phyloP scores from a whole-genome alignment of 75 land plant species.

The Azolla pinnata region DNA sequence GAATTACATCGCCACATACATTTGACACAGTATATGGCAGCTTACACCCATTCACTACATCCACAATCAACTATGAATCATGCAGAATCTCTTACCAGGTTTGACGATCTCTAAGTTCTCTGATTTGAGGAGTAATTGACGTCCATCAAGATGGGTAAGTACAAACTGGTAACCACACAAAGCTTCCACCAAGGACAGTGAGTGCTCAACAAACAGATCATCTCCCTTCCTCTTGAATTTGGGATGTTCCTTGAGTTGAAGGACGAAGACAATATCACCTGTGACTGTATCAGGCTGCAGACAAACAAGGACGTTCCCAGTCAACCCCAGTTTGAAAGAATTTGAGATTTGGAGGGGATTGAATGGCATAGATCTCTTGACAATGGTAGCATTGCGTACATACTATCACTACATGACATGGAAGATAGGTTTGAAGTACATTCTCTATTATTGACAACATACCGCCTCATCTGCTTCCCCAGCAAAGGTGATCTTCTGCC shows the following conservation, averaged over 20 bases:
- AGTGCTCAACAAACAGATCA: constrained; percentile 58
- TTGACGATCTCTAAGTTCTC: constrained; percentile 53
- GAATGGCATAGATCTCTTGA: too few species aligned
- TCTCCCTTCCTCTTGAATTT: constrained; percentile 60
- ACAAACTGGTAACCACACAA: constrained; percentile 73
- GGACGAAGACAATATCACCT: constrained; percentile 49
- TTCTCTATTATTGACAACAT: constrained; percentile 9
- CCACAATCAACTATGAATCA: too few species aligned
- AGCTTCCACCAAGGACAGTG: constrained; percentile 48
- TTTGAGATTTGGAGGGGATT: too few species aligned
- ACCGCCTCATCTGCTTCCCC: constrained; percentile 91
- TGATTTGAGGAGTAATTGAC: constrained; percentile 65
- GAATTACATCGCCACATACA: too few species aligned
- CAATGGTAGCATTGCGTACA: too few species aligned
- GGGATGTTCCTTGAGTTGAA: constrained; percentile 60
- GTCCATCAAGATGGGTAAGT: constrained; percentile 54
- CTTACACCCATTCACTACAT: too few species aligned
- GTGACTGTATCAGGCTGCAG: constrained; percentile 47
- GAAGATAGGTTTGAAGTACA: background rate
- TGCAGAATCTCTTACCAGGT: too few species aligned
- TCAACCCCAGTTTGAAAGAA: background rate
- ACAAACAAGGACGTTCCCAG: background rate
- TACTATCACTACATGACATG: background rate
- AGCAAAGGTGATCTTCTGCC: constrained; percentile 68
- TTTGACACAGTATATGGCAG: too few species aligned